Evolutionary conservation across 2,329 filamentous ascomycete genomes (phyloP), one percentile per base, ranked within the genome.

Genomic region (Colletotrichum somersetense): DNA sequence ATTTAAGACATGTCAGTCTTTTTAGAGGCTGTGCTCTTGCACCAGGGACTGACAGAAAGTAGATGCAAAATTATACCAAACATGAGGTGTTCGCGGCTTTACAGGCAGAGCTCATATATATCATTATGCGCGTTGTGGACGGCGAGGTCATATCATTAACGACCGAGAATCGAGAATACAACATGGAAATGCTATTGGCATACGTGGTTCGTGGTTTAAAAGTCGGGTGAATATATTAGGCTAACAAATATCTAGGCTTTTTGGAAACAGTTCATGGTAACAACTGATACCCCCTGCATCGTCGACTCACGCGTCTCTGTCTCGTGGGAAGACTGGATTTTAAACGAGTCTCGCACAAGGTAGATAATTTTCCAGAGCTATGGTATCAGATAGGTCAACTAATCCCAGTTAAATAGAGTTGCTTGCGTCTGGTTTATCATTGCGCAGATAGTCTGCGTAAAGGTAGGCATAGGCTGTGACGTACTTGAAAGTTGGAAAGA

Each of bases 111-210:
- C 2, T 73, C 11, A 71, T 73, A 4, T 73, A 73, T 40, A 64
- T 73, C 48, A 73, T 64, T 11, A 73, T 73, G 71, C 62, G 71
- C 11, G 30, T 71, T 11, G 62, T 73, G 12, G 67, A 67, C 38
- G 58, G 67, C 20, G 63, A 56, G 11, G 42, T n/a, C 8, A 14
- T 33, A 14, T 18, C 30, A 5, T 30, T 30, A 30, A 4, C 40
- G 5, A 6, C 20, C 12, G 56, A 61, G 18, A 11, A 59, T 44
- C 40, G 57, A 6, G 44, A 71, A 2, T 70, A 69, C n/a, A 70
- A 70, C 4, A 52, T 44, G 5, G n/a, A 33, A 8, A 67, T 73
- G 62, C 42, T 73, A n/a, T 30, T 63, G 3, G 62, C 67, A 30
- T 71, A 71, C 53, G 42, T 55, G 62, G 67, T 73, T 33, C 26